phyloP scores from a whole-genome alignment of 768 basidiomycete genomes.

The Tubosaeta sp. region DNA sequence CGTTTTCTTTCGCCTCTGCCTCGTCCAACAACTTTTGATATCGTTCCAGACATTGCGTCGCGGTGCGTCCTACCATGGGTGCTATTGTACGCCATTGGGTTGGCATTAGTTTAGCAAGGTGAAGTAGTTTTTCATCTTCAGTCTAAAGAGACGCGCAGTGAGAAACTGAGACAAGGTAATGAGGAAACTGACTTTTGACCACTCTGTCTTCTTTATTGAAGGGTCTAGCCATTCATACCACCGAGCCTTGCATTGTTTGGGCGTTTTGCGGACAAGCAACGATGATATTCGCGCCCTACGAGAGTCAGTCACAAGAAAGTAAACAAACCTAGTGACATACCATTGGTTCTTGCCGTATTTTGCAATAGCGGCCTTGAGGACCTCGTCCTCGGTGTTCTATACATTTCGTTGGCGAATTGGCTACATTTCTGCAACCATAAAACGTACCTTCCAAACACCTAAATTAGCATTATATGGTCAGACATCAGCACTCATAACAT shows the following conservation, averaged over 20 bases:
- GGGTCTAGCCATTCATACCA: slow-evolving; percentile 99
- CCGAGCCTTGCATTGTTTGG: slow-evolving; percentile 98
- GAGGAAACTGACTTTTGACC: slow-evolving; percentile 75
- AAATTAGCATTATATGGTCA: slow-evolving; percentile 1
- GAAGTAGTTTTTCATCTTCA: slow-evolving; percentile 97
- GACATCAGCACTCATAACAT: background rate
- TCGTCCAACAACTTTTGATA: slow-evolving; percentile 98
- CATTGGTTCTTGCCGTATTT: slow-evolving; percentile 98
- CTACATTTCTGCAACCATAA: slow-evolving; percentile 6
- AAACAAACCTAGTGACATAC: slow-evolving; percentile 30
- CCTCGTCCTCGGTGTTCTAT: slow-evolving; percentile 96
- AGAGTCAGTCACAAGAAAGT: background rate
- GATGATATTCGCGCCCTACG: slow-evolving; percentile 95
- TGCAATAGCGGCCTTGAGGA: slow-evolving; percentile 97
- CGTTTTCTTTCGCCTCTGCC: slow-evolving; percentile 93
- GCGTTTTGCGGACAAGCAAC: slow-evolving; percentile 94
- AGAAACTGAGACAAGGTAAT: background rate
- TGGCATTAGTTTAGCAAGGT: slow-evolving; percentile 98
- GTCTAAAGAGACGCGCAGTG: slow-evolving; percentile 44
- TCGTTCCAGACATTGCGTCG: slow-evolving; percentile 95
- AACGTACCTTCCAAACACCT: slow-evolving; percentile 79
- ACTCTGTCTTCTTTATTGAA: slow-evolving; percentile 99
- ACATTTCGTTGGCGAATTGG: slow-evolving; percentile 8
- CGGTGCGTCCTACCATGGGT: slow-evolving; percentile 95
- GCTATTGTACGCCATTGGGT: slow-evolving; percentile 99